Evolutionary conservation across 495 filamentous ascomycete genomes (phyloP).

Genomic region (Penicillium chermesinum): DNA sequence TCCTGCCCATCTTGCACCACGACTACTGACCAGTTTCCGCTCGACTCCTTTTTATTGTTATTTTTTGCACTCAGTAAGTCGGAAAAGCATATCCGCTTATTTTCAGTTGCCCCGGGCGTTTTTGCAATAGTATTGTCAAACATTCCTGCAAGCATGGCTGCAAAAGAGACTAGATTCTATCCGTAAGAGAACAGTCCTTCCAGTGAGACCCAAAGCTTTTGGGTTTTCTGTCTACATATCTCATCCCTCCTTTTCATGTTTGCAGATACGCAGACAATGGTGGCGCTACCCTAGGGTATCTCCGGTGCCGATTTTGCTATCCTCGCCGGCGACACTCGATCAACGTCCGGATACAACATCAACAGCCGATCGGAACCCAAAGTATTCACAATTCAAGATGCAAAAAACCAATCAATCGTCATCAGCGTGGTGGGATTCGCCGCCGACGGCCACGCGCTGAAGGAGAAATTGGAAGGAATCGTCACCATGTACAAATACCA

Average conservation of each 20-base stretch:
- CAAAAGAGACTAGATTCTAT: background rate
- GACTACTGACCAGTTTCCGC: too few species aligned
- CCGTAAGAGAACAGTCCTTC: background rate
- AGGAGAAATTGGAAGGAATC: conserved; percentile 81
- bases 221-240: background rate
- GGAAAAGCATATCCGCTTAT: too few species aligned
- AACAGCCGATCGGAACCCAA: conserved; percentile 91
- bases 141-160: background rate
- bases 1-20: too few species aligned
- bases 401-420: conserved; percentile 76
- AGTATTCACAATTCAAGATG: conserved; percentile 85
- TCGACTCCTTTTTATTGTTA: too few species aligned
- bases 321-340: conserved; percentile 92
- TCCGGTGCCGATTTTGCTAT: conserved; percentile 89
- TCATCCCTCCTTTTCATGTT: background rate
- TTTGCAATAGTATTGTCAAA: too few species aligned
- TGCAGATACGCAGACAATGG: conserved; percentile 97
- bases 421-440: conserved; percentile 94
- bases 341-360: conserved; percentile 95
- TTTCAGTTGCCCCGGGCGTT: too few species aligned
- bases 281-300: conserved; percentile 92
- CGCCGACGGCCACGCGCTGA: conserved; percentile 84
- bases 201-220: too few species aligned
- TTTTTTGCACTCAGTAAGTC: too few species aligned
- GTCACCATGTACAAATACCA: conserved; percentile 98